Base-by-base conservation (phyloP, 176 grass and related monocot species). In the Urochloa ruziziensis region DNA sequence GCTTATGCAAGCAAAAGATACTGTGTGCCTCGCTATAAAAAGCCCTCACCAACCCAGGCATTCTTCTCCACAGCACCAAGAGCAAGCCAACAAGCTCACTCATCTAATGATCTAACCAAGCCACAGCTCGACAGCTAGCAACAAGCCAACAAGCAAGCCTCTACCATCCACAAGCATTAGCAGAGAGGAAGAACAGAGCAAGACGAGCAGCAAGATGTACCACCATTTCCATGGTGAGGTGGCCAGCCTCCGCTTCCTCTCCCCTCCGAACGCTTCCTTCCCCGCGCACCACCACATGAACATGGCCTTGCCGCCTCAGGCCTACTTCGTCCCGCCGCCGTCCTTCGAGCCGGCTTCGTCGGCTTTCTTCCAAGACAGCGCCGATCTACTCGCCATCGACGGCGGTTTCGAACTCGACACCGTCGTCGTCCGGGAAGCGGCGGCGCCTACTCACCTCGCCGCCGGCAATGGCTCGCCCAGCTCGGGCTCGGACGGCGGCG, bases 201-300 rank as follows among this genome's bases (percentile, higher is more conserved):
- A 84, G 56, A 88, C 86, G 88, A 79, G 79, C 79, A 65, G 48
- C 27, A 75, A 84, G 56, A 88, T 90, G 88, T 83, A 83, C 79
- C 58, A 86, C 83, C 34, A 89, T 64, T 81, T 73, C 61, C 71
- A 82, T 79, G 95, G 85, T 16, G 90, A 97, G 78, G 83, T 97
- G 72, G 92, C 88, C 19, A 91, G 92, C 86, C 80, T 97, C 79
- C 67, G 70, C 79, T 89, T 80, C 83, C 72, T 94, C 76, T 79
- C 77, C 40, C 82, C 92, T 34, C 80, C 86, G 39, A 84, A 25
- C 70, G 69, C 84, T 67, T 62, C 90, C 61, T 94, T 94, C 68
- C 9, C 66, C 48, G 63, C 82, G 53, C 91, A 86, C 80, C 92
- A 87, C 82, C 88, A 97, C 84, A 90, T 94, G 87, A 86, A 88